Evolutionary conservation across 805 yeast species (phyloP), one percentile per base, ranked within the genome.

Genomic region (Sugiyamaella qingdaonensis): DNA sequence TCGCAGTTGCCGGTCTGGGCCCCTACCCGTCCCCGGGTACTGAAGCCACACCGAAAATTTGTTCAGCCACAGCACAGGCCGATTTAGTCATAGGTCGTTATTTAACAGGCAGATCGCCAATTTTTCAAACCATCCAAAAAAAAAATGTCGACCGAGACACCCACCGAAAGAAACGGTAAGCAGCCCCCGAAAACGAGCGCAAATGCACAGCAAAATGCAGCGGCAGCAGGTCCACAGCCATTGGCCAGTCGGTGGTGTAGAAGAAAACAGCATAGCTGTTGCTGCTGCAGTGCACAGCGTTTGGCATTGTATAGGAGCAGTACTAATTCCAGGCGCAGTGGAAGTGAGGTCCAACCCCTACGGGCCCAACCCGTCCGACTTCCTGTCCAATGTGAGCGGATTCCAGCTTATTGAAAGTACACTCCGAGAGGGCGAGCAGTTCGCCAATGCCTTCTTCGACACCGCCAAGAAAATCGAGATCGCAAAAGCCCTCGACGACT

Each of bases 351-450:
- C 63, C 21, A 91, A 91, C 69, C 98, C 98, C 59, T 92, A 92
- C 66, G 99, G 96, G 14, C 95, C 97, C 62, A 87, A 92, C 69
- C 97, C 98, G 54, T 82, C 88, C 50, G 99, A 92, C 75, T 91
- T 74, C 70, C 73, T 92, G 55, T 88, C 97, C 29, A 92, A 92
- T 68, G 98, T 92, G 34, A 78, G 85, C 59, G 83, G 80, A 61
- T 92, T 91, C 75, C 90, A 92, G 77, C 72, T 92, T 65, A 92
- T 92, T 67, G 99, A 92, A 75, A 88, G 96, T 34, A 92, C 99
- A 3, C 78, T 92, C 54, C 83, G 99, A 76, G 99, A 92, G 75
- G 99, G 99, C 71, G 99, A 92, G 74, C 99, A 92, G 73, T 92
- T 92, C 68, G 97, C 98, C 66, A 92, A 92, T 68, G 96, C 99